These are phyloP conservation scores for Oryza glumipatula DNA, from an alignment of 176 grass and related monocot genomes.

Conservation along the genomic window DNA sequence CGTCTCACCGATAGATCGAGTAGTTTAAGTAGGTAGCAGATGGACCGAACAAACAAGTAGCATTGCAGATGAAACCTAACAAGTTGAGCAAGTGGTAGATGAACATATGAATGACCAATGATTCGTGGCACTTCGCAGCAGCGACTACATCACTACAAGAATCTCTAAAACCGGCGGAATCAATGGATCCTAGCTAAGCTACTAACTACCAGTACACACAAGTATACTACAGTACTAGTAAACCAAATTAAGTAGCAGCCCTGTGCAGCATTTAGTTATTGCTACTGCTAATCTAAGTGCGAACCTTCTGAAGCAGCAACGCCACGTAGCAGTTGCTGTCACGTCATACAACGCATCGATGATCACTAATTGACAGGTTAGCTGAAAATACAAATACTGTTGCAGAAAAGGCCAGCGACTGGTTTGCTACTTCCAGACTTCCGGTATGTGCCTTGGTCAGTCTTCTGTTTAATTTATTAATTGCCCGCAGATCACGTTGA, in stretches of 20 bases:
- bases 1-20: neutral
- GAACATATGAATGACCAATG: neutral
- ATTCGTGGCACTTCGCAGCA: neutral
- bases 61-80: neutral
- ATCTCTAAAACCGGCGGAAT: neutral
- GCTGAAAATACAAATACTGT: neutral
- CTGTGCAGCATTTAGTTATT: neutral
- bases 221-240: too few relatives aligned
- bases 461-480: too few relatives aligned
- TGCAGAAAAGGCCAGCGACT: neutral
- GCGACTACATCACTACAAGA: neutral
- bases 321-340: slow-evolving; percentile 10
- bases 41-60: neutral
- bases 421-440: neutral
- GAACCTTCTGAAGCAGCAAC: neutral
- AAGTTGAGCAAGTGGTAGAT: neutral
- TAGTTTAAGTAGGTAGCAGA: neutral
- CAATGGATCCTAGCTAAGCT: neutral
- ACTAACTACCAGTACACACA: neutral
- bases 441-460: neutral
- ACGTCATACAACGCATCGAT: neutral
- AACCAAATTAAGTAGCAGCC: neutral
- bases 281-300: neutral
- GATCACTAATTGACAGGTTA: neutral
- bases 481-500: too few relatives aligned